Evolutionary conservation across 768 basidiomycete species (phyloP).

Genomic region (Agaricus subrufescens): DNA sequence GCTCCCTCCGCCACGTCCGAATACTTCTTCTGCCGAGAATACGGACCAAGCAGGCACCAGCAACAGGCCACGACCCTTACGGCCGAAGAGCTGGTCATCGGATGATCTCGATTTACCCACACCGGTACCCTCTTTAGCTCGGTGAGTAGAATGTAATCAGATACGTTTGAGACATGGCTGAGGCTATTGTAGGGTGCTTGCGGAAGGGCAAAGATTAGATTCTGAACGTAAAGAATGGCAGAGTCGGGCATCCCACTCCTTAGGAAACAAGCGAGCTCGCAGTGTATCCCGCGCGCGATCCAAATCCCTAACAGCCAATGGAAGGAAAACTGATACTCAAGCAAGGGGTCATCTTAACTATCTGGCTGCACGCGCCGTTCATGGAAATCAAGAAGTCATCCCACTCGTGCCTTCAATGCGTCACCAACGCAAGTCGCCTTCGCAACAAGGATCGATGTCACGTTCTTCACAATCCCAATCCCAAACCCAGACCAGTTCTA

Average conservation of each 20-base stretch:
- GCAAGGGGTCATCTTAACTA: conserved; percentile 44
- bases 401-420: conserved; percentile 28
- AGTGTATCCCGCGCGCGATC: conserved; percentile 59
- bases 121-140: conserved; percentile 54
- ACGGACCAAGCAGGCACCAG: conserved; percentile 6
- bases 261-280: conserved; percentile 61
- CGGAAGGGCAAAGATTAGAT: conserved; percentile 57
- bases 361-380: conserved; percentile 59
- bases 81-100: conserved; percentile 57
- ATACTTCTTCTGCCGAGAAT: not conserved
- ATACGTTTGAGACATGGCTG: conserved; percentile 2
- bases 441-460: conserved; percentile 1
- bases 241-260: conserved; percentile 52
- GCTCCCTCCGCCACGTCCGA: not conserved
- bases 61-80: conserved; percentile 18
- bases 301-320: conserved; percentile 45
- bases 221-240: conserved; percentile 66
- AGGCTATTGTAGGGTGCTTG: conserved; percentile 50
- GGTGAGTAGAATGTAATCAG: conserved; percentile 26
- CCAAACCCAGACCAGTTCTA: conserved; percentile 4
- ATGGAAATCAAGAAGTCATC: conserved; percentile 58
- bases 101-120: conserved; percentile 57
- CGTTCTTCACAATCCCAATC: conserved; percentile 1
- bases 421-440: conserved; percentile 3
- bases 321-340: conserved; percentile 18